Base-by-base conservation (phyloP, 371 early-diverging fungal species). In the Dichotomocladium elegans region DNA sequence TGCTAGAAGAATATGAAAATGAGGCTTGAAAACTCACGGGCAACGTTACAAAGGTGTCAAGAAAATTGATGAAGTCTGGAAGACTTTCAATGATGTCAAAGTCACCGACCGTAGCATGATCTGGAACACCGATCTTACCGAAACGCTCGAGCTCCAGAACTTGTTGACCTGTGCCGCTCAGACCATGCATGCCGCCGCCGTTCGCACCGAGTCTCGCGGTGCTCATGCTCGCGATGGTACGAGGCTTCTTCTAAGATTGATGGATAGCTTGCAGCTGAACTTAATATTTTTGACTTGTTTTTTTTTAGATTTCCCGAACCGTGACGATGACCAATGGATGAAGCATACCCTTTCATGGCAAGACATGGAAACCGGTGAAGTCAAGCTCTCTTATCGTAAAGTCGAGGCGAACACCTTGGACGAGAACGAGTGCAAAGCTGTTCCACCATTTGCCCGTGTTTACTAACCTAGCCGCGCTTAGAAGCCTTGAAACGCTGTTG, bases 291-390 rank as follows among this genome's bases (percentile, higher is more conserved):
- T 47, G 34, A 30, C 6, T 50, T 6, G 7, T 21, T 30, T n/a
- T 17, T 22, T 22, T 30, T 17, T 37, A 37, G 37, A 37, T 21
- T 37, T 37, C 37, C n/a, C n/a, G 37, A 21, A 48, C 15, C 92
- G 96, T 70, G 88, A 96, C 73, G 98, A 97, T 70, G 72, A 74
- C 52, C 81, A 93, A 68, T 98, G 96, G 96, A 94, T 95, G 95
- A 97, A 96, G 87, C 98, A 98, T 81, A 95, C 96, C 41, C 81
- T 98, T 45, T 93, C 97, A 47, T 94, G 88, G 84, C 91, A 94
- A 80, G 80, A 92, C 68, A 89, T 86, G 58, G 77, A 88, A 55
- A 86, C 89, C 33, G 87, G 88, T 51, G 80, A 86, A 41, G 87
- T 92, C 41, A 83, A 72, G 61, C 78, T 98, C 42, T 73, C 72